Base-by-base conservation (phyloP, 768 basidiomycete species). In the Pleurotus platypus region DNA sequence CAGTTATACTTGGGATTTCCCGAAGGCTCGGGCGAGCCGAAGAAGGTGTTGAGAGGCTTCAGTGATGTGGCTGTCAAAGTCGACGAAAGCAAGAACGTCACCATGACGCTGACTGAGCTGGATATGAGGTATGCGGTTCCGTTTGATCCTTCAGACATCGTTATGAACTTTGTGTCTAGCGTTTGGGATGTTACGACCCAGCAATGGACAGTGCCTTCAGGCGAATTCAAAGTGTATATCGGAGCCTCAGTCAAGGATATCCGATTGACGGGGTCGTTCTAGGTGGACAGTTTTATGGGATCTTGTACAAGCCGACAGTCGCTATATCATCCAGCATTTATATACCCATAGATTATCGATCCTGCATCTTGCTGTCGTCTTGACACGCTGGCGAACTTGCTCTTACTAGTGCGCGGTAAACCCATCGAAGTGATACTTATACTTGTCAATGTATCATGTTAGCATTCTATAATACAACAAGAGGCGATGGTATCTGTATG, bases 1-100 rank as follows among this genome's bases (percentile, higher is more conserved):
- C 90, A 92, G 73, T 67, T 92, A 15, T 93, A 92, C 70, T 24
- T 92, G 24, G 80, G 87, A 67, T 82, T 85, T 73, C 87, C 87
- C 0, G 53, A 72, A 0, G 80, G 78, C 0, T 75, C 86, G 2
- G 78, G 78, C 39, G 88, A 91, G 65, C 90, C 90, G 2, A 89
- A 89, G 0, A 83, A 81, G 2, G 66, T 92, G 35, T 74, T 90
- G 35, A 83, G 79, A 60, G 90, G 90, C 2, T 91, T 92, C 73
- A 80, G 79, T 9, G 74, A 88, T 63, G 70, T 85, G 30, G 72
- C 75, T 8, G 60, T 89, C 1, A 48, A 63, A 2, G 76, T 82
- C 1, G 81, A 81, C 1, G 67, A 84, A 63, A 76, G 65, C 20
- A 67, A 67, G 57, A 67, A 58, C 7, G 82, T 84, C 1, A 76